Evolutionary conservation across 2,329 filamentous ascomycete genomes (phyloP), one percentile per base, ranked within the genome.

Genomic region (Penicillium decumbens): DNA sequence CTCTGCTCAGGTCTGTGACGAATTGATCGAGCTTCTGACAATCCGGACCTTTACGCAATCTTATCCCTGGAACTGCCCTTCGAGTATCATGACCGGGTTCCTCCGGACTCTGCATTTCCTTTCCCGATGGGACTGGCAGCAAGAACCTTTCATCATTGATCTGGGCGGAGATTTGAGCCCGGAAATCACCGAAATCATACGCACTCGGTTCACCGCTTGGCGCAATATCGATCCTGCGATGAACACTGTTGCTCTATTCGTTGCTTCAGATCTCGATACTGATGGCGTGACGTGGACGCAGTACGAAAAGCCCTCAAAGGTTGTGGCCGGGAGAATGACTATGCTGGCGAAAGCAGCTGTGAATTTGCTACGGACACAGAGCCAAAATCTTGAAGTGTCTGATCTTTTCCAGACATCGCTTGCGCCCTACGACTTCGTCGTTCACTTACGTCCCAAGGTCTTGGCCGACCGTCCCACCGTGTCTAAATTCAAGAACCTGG

Each of bases 71-170:
- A 74, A 80, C 32, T 74, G 80, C 0, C 92, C 95, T 0, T 86
- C 87, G 0, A 92, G 85, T 59, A 77, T 85, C 8, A 83, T 84
- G 60, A 85, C 86, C 0, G 93, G 88, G 4, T 92, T 98, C 65
- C 72, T 95, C 25, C 83, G 91, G 20, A 88, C 88, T 0, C 75
- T 98, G 1, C 75, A 85, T 28, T 87, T 92, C 67, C 76, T 98
- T 12, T 83, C 90, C 1, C 80, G 83, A 37, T 98, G 93, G 90
- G 89, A 97, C 67, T 98, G 93, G 93, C 82, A 88, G 25, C 77
- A 84, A 6, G 85, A 90, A 45, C 87, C 93, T 1, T 76, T 97
- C 28, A 77, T 95, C 29, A 78, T 96, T 24, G 89, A 96, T 67
- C 79, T 89, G 24, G 80, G 82, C 23, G 67, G 65, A 9, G 80